phyloP scores from a whole-genome alignment of 345 rosid genomes.

The Psidium guajava region DNA sequence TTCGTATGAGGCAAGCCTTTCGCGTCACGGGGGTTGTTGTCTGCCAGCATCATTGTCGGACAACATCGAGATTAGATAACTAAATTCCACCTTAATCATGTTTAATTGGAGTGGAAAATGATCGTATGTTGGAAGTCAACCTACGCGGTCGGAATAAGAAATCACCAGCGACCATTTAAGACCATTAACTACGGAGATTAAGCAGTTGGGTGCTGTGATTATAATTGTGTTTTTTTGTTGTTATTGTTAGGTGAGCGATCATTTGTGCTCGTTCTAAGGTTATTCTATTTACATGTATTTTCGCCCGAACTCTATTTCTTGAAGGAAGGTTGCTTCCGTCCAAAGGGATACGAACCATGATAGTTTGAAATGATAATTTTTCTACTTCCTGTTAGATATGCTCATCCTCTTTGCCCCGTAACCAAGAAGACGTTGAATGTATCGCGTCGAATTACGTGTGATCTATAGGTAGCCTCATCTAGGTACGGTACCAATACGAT shows the following conservation, averaged over 20 bases:
- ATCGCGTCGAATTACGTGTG: too few relatives aligned
- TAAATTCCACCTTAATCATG: not conserved
- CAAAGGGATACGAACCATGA: not conserved
- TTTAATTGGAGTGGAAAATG: not conserved
- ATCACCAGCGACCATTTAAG: not conserved
- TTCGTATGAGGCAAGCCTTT: not conserved
- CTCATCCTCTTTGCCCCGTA: not conserved
- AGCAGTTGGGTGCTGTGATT: not conserved
- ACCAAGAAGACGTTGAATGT: too few relatives aligned
- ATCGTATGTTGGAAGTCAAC: not conserved
- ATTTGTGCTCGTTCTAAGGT: not conserved
- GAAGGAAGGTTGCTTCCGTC: not conserved
- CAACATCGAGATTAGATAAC: not conserved
- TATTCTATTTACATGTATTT: too few relatives aligned
- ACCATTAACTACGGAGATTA: not conserved
- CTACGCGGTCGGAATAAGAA: not conserved
- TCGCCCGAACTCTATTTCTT: not conserved
- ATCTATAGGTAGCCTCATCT: too few relatives aligned
- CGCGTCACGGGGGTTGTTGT: too few relatives aligned
- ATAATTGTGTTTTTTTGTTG: too few relatives aligned
- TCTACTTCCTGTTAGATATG: not conserved
- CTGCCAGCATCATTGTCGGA: not conserved
- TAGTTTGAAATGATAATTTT: not conserved
- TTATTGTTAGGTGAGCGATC: not conserved
- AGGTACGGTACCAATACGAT: too few relatives aligned